Percentiles rank a stretch among this genome's conserved stretches.
phyloP scores from a whole-genome alignment of 768 basidiomycete genomes.

The Lactarius trivialis region DNA sequence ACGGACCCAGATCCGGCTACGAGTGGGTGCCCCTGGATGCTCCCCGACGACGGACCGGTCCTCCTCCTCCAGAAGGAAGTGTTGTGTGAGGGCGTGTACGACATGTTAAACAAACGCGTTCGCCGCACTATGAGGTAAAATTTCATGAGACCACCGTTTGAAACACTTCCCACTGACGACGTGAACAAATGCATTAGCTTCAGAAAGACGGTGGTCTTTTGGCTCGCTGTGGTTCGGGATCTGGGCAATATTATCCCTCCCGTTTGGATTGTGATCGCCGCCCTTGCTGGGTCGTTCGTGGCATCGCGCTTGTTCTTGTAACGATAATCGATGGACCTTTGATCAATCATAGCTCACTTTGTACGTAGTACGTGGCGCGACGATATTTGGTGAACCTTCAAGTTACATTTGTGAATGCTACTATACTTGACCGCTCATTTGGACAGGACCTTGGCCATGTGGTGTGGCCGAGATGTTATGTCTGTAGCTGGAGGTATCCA shows the following conservation, averaged over 20 bases:
- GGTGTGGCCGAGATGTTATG: too few relatives aligned
- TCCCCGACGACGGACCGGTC: conserved; percentile 46
- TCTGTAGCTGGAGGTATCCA: too few relatives aligned
- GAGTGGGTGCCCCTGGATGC: conserved; percentile 42
- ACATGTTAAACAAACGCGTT: conserved; percentile 37
- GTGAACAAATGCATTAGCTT: background rate
- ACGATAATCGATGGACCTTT: background rate
- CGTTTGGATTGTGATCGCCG: background rate
- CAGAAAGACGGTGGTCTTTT: background rate
- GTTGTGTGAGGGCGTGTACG: conserved; percentile 47
- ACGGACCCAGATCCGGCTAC: conserved; percentile 39
- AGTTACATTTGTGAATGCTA: too few relatives aligned
- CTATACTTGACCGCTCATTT: too few relatives aligned
- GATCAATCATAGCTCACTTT: background rate
- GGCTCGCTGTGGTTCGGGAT: background rate
- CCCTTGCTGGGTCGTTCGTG: background rate
- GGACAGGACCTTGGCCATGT: too few relatives aligned
- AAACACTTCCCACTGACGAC: background rate
- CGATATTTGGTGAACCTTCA: too few relatives aligned
- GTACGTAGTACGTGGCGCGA: background rate
- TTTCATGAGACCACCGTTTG: background rate
- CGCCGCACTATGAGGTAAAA: background rate
- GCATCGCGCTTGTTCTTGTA: background rate
- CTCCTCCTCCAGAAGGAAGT: conserved; percentile 42
- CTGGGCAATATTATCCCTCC: background rate